Evolutionary conservation across 2,329 filamentous ascomycete genomes (phyloP), one percentile per base, ranked within the genome.

Genomic region (Xylaria sp.): DNA sequence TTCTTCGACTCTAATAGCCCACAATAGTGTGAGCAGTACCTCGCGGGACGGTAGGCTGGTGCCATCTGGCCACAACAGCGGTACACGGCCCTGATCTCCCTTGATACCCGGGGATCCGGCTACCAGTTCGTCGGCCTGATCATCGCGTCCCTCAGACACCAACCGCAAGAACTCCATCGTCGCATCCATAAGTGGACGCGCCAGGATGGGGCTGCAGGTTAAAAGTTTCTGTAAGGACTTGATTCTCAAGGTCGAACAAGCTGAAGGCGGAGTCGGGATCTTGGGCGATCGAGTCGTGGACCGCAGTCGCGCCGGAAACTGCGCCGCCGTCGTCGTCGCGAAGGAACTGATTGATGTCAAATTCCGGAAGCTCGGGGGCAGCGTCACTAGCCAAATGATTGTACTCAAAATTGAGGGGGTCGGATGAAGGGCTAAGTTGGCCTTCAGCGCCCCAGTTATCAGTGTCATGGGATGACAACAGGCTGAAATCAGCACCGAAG

Each of bases 371-470:
- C 69, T 81, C 75, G 81, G 83, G 72, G 82, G 82, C 68, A 82
- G 83, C 77, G 88, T 90, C 82, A 87, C 85, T 81, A 89, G 78
- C 86, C 86, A 90, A 65, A 90, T 88, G 83, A 90, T 89, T 83
- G 86, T 88, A 85, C 82, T 89, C 86, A 89, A 85, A 82, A 89
- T 83, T 81, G 84, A 85, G 82, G 82, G 86, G 84, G 84, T 88
- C 82, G 91, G 90, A 84, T 82, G 89, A 87, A 93, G 91, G 85
- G 87, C 90, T 85, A 88, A 93, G 85, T 86, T 87, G 87, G 85
- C 88, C 88, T 86, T 93, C 89, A 91, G 90, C 82, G 90, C 92
- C 83, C 85, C 88, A 88, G 89, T 87, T 82, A 93, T 93, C 88
- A 89, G 89, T 79, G 81, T 89, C 85, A 93, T 81, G 82, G 91